Percentiles rank a stretch among this genome's conserved stretches.
Evolutionary conservation across 306 rosid genomes (phyloP).

Genomic region (Cotoneaster glaucophyllus): DNA sequence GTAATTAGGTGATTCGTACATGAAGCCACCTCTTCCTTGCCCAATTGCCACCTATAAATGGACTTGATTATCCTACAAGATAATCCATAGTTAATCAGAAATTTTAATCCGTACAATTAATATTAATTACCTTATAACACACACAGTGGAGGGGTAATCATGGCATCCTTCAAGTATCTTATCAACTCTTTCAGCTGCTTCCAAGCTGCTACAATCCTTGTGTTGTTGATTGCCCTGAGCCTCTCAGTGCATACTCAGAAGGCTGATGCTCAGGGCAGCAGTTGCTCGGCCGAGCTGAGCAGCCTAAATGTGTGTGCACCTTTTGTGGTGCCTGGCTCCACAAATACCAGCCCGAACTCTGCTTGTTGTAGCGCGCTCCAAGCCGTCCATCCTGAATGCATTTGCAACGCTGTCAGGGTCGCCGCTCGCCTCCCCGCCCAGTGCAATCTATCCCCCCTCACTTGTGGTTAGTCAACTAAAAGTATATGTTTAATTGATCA

Average conservation of each 20-base stretch:
- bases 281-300: conserved; percentile 37
- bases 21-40: neutral
- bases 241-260: conserved; percentile 8
- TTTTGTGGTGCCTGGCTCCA: conserved; percentile 50
- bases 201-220: conserved; percentile 17
- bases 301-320: conserved; percentile 52
- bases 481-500: neutral
- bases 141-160: neutral
- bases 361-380: conserved; percentile 52
- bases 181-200: conserved; percentile 3
- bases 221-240: conserved; percentile 20
- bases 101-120: neutral
- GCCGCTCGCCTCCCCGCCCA: conserved; percentile 46
- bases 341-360: conserved; percentile 30
- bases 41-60: neutral
- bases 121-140: neutral
- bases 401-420: conserved; percentile 57
- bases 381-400: conserved; percentile 38
- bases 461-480: conserved; percentile 29
- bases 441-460: conserved; percentile 40
- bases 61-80: neutral
- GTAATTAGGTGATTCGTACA: conserved; percentile 5
- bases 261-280: conserved; percentile 28
- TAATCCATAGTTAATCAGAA: neutral
- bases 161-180: conserved; percentile 23